Conservation (phyloP, 2,329 filamentous ascomycete genomes). For the Ophioceras dolichostomum region DNA sequence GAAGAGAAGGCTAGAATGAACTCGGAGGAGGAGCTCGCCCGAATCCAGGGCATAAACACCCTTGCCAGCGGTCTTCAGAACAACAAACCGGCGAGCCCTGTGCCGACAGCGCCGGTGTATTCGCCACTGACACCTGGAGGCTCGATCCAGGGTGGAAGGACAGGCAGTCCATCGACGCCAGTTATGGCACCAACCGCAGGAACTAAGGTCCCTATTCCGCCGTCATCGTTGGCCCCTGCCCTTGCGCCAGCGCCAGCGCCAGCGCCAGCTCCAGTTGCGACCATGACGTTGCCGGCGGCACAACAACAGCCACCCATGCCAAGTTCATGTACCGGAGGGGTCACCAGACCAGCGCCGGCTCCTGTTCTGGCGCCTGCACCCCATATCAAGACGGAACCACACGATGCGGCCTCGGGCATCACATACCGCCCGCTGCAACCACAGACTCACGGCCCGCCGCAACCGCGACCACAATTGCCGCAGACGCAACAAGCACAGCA, state of each 20-base stretch:
- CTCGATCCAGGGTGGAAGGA: neutral
- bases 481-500: constrained; percentile 6
- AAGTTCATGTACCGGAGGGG: neutral
- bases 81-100: constrained; percentile 7
- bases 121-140: constrained; percentile 3
- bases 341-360: neutral
- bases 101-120: neutral
- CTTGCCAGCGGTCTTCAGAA: constrained; percentile 40
- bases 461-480: neutral
- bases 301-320: no score
- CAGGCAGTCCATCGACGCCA: constrained; percentile 3
- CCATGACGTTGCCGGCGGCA: neutral
- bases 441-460: no score
- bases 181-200: neutral
- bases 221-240: neutral
- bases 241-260: neutral
- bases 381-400: no score
- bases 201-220: neutral
- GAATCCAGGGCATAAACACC: constrained; percentile 47
- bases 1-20: constrained; percentile 49
- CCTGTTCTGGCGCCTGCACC: neutral
- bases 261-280: neutral
- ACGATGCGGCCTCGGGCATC: no score
- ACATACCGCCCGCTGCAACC: no score
- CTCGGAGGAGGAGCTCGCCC: constrained; percentile 46